Base-by-base conservation (phyloP, 495 filamentous ascomycete species). In the Penicillium coprophilum region DNA sequence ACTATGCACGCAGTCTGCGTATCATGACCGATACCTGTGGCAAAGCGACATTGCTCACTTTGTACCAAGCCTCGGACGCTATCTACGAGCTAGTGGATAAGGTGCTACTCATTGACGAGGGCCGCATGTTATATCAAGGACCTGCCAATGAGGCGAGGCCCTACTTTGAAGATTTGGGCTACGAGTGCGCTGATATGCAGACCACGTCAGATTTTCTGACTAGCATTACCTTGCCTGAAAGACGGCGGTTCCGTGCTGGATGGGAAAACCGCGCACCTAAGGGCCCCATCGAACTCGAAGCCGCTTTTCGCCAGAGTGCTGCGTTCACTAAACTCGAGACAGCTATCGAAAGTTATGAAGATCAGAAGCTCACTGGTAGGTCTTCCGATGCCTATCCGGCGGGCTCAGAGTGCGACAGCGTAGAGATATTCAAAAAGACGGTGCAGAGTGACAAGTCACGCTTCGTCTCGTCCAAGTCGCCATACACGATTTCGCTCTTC, bases 31-130 rank as follows among this genome's bases (percentile, higher is more conserved):
- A 91, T 63, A 80, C 90, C 27, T 89, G 87, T 75, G 80, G 88
- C 60, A 89, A 84, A 15, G 85, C 84, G n/a, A 91, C 87, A 0
- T 84, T 92, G 46, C 87, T 91, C 31, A 89, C 87, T 0, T 75
- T 93, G 1, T 94, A 92, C 62, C 90, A 94, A 68, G 89, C 89
- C 2, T 87, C 83, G 1, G 88, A 96, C 68, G 87, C 83, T 55
- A 96, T 95, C 50, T 96, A 92, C 67, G 79, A 80, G 32, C 80
- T 86, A 27, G 92, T 96, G 62, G 91, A 96, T 73, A 95, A 94
- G 62, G 89, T 94, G 3, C 61, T 92, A 40, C 83, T 95, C 17
- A 87, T 96, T 34, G 87, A 95, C 51, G 79, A 85, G 41, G 91
- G 91, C 6, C 81, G 77, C 15, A 83, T 93, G 71, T 84, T 95